These are phyloP conservation scores for Colletotrichum lentis DNA, from an alignment of 2,329 filamentous ascomycete genomes.

Conservation along the genomic window DNA sequence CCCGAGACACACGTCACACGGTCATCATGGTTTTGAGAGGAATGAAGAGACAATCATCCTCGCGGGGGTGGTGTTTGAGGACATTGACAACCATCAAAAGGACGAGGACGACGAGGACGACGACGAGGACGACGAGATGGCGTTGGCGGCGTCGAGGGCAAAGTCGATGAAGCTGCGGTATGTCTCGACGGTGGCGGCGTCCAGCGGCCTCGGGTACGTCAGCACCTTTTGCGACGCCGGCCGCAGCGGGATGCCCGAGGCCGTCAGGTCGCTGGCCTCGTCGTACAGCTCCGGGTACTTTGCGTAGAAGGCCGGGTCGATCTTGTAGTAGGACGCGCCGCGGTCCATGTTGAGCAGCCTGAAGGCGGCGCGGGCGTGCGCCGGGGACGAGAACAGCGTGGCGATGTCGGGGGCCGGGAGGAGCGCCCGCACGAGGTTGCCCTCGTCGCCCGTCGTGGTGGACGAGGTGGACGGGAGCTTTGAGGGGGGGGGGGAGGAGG, in stretches of 20 bases:
- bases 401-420: constrained; percentile 43
- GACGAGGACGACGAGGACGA: not conserved
- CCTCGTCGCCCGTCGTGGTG: not conserved
- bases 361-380: constrained; percentile 43
- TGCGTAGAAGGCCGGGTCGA: constrained; percentile 46
- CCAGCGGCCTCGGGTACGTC: constrained; percentile 45
- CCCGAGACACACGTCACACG: constrained; percentile 15
- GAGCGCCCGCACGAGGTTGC: constrained; percentile 10
- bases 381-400: constrained; percentile 40
- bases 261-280: constrained; percentile 41
- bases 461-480: no score
- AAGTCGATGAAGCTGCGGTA: constrained; percentile 48
- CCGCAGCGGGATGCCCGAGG: constrained; percentile 44
- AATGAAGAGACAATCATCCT: no score
- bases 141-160: constrained; percentile 43
- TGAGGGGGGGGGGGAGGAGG: no score
- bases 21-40: constrained; percentile 7
- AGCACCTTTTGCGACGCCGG: constrained; percentile 41
- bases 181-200: constrained; percentile 43
- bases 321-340: constrained; percentile 46
- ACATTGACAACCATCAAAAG: no score
- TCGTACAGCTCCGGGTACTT: constrained; percentile 47
- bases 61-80: no score
- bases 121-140: constrained; percentile 28
- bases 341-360: constrained; percentile 45